A percentile compares a stretch with the other conserved stretches of the same genome.
These are phyloP conservation scores for Parasarocladium wereldwijsianum DNA, from an alignment of 2,329 filamentous ascomycete genomes.

Conservation along the genomic window DNA sequence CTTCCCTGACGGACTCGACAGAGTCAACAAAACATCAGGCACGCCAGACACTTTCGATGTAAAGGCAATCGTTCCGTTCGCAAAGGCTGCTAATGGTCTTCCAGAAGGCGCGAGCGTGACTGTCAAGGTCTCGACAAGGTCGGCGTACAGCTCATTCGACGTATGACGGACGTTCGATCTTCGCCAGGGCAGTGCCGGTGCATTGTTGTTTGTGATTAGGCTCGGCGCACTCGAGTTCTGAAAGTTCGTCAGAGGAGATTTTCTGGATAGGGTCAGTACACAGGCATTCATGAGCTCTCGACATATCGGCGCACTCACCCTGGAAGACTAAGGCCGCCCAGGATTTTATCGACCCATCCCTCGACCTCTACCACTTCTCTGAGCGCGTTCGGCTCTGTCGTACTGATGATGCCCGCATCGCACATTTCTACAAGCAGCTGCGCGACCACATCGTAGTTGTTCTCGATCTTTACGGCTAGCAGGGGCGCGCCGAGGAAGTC, in stretches of 20 bases:
- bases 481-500: constrained; percentile 86
- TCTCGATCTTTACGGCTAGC: constrained; percentile 73
- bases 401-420: constrained; percentile 77
- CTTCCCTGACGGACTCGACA: constrained; percentile 70
- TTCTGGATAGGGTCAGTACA: constrained; percentile 15
- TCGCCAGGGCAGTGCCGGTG: constrained; percentile 65
- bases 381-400: constrained; percentile 85
- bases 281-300: neutral
- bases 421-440: constrained; percentile 94
- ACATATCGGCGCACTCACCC: constrained; percentile 31
- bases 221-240: constrained; percentile 23
- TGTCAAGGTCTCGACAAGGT: constrained; percentile 78
- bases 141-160: constrained; percentile 92
- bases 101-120: constrained; percentile 87
- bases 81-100: constrained; percentile 70
- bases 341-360: constrained; percentile 73
- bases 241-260: constrained; percentile 23
- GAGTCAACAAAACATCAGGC: constrained; percentile 70
- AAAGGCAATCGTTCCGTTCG: constrained; percentile 86
- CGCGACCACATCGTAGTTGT: constrained; percentile 82
- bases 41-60: constrained; percentile 90
- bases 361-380: constrained; percentile 86
- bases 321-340: constrained; percentile 76
- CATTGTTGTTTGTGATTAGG: constrained; percentile 28
- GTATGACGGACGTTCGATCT: constrained; percentile 87